These are phyloP conservation scores for Arthrobotrys conoides DNA, from an alignment of 2,329 filamentous ascomycete species.

Conservation along the genomic window DNA sequence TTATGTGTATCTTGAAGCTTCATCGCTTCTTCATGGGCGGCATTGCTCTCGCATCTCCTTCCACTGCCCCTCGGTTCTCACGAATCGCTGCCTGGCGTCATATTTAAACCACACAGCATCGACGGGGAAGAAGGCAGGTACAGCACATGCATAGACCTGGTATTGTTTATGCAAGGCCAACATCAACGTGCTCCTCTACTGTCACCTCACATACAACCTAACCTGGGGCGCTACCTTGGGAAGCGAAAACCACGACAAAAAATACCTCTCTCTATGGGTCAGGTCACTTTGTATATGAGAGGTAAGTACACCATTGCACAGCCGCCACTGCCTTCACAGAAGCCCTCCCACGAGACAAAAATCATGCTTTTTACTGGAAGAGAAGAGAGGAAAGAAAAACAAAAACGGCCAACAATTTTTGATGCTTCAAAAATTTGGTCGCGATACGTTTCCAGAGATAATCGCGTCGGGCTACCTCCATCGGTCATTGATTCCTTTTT, in stretches of 20 bases:
- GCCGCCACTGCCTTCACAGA: slow-evolving; percentile 35
- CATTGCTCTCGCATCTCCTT: slow-evolving; percentile 36
- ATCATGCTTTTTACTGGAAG: slow-evolving; percentile 43
- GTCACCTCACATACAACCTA: slow-evolving; percentile 41
- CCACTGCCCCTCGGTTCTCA: slow-evolving; percentile 13
- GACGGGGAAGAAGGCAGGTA: slow-evolving; percentile 52
- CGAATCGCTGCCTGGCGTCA: slow-evolving; percentile 37
- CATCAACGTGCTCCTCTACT: slow-evolving; percentile 46
- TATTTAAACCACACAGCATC: slow-evolving; percentile 30
- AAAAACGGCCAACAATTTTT: slow-evolving; percentile 12
- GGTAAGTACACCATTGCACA: slow-evolving; percentile 45
- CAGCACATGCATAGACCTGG: slow-evolving; percentile 58
- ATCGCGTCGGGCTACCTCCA: slow-evolving; percentile 29
- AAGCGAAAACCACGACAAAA: slow-evolving; percentile 25
- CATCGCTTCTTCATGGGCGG: slow-evolving; percentile 6
- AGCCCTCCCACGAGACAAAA: slow-evolving; percentile 34
- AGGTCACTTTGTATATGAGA: slow-evolving; percentile 11
- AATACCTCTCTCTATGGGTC: slow-evolving; percentile 30
- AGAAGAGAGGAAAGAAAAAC: neutral
- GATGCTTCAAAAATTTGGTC: slow-evolving; percentile 22
- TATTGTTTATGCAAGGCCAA: slow-evolving; percentile 60
- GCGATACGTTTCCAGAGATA: slow-evolving; percentile 35
- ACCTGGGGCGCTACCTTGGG: neutral
- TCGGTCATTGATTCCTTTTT: slow-evolving; percentile 34
- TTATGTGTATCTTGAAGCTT: slow-evolving; percentile 22